Evolutionary conservation across 2,329 filamentous ascomycete species (phyloP).

Genomic region (Colletotrichum tropicale): DNA sequence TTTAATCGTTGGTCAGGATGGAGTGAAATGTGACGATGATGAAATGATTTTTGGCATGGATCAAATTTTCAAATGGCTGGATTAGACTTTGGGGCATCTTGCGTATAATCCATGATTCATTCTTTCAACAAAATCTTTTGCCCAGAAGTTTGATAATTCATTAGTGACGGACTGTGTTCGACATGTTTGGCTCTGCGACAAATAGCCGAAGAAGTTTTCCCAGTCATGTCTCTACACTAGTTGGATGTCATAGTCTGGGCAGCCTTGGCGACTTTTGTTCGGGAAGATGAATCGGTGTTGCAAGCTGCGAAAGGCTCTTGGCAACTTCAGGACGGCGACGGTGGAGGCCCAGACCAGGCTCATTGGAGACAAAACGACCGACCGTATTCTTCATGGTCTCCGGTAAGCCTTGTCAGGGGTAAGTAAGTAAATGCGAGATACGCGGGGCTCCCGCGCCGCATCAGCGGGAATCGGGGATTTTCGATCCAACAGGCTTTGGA

Average conservation of each 20-base stretch:
- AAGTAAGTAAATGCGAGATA: not conserved
- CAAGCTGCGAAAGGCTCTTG: not conserved
- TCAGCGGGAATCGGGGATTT: not conserved
- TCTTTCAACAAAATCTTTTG: not conserved
- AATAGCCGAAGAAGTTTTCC: not conserved
- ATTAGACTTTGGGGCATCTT: not conserved
- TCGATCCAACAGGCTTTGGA: not conserved
- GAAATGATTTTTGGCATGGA: conserved; percentile 11
- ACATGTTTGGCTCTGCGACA: not conserved
- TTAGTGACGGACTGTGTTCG: not conserved
- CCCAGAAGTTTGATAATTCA: not conserved
- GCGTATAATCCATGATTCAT: not conserved
- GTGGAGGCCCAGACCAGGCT: not conserved
- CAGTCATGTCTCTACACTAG: not conserved
- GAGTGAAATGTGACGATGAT: conserved; percentile 14
- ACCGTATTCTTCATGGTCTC: not conserved
- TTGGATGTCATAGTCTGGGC: not conserved
- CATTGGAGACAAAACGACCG: not conserved
- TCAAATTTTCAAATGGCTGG: not conserved
- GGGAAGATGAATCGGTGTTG: not conserved
- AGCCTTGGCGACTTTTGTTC: not conserved
- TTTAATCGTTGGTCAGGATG: conserved; percentile 14
- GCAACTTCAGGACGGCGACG: not conserved
- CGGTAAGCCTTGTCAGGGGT: not conserved
- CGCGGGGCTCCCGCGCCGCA: not conserved